Conservation (phyloP, 2,329 filamentous ascomycete genomes). For the Xylaria sp. region DNA sequence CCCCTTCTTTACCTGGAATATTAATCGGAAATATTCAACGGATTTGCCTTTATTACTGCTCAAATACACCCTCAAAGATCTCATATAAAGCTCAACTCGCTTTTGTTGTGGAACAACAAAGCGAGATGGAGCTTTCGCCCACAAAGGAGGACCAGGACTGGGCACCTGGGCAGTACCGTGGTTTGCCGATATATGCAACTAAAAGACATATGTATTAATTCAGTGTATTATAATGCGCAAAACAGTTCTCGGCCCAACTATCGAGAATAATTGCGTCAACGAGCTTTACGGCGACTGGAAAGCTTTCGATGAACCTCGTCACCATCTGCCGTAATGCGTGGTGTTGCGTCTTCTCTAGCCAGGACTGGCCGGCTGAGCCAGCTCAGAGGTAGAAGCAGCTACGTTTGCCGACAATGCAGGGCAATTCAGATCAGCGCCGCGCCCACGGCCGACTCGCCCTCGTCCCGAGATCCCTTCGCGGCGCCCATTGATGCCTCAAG, state of each 20-base stretch:
- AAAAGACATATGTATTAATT: neutral
- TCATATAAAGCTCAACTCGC: neutral
- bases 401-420: slow-evolving; percentile 62
- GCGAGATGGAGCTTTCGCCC: neutral
- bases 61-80: neutral
- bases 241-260: neutral
- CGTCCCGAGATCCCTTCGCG: slow-evolving; percentile 62
- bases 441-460: slow-evolving; percentile 59
- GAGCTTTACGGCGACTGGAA: slow-evolving; percentile 11
- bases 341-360: slow-evolving; percentile 35
- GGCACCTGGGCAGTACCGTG: neutral
- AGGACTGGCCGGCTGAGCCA: slow-evolving; percentile 33
- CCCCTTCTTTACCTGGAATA: neutral
- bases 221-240: neutral
- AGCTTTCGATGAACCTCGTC: neutral
- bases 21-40: neutral
- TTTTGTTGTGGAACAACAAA: neutral
- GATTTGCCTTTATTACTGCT: neutral
- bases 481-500: slow-evolving; percentile 50
- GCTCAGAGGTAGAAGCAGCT: slow-evolving; percentile 37
- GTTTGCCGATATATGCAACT: neutral
- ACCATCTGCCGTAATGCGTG: slow-evolving; percentile 36
- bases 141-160: neutral
- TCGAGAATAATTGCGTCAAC: slow-evolving; percentile 19
- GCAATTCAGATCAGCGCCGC: slow-evolving; percentile 67